A percentile compares a stretch with the other conserved stretches of the same genome.
Conservation (phyloP, 2,329 filamentous ascomycete genomes). For the Blastomyces gilchristii region DNA sequence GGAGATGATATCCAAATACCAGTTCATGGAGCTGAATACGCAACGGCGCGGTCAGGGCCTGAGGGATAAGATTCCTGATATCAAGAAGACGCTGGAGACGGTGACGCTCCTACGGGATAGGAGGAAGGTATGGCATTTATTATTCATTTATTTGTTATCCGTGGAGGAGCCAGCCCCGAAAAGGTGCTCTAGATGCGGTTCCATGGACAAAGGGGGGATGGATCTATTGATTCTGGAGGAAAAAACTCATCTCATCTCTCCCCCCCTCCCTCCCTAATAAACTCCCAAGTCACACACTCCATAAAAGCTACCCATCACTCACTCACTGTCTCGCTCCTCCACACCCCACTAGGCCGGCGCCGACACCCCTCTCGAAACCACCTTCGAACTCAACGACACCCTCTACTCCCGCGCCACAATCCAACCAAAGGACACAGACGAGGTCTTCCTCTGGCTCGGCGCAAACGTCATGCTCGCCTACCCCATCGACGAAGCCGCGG, state of each 20-base stretch:
- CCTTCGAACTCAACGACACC: conserved; percentile 94
- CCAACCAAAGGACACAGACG: conserved; percentile 58
- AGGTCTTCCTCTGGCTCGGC: conserved; percentile 96
- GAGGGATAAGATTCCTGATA: conserved; percentile 93
- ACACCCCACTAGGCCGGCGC: conserved; percentile 23
- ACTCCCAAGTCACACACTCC: not conserved
- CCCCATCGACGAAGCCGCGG: conserved; percentile 75
- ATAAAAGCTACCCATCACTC: too few relatives aligned
- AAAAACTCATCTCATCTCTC: too few relatives aligned
- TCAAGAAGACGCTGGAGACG: conserved; percentile 88
- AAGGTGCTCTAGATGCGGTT: too few relatives aligned
- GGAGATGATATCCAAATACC: conserved; percentile 71
- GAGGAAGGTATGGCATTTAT: conserved; percentile 48
- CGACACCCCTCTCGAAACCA: conserved; percentile 64
- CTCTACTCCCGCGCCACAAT: conserved; percentile 82
- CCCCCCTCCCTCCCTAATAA: not conserved
- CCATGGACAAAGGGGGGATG: too few relatives aligned
- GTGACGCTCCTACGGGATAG: conserved; percentile 74
- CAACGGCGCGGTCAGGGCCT: conserved; percentile 71
- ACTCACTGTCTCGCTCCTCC: not conserved
- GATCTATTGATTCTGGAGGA: too few relatives aligned
- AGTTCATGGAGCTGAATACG: conserved; percentile 97
- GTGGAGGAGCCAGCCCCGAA: not conserved
- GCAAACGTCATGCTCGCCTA: conserved; percentile 98
- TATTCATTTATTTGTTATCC: not conserved